Conservation (phyloP, 345 rosid genomes). For the Salix exigua region DNA sequence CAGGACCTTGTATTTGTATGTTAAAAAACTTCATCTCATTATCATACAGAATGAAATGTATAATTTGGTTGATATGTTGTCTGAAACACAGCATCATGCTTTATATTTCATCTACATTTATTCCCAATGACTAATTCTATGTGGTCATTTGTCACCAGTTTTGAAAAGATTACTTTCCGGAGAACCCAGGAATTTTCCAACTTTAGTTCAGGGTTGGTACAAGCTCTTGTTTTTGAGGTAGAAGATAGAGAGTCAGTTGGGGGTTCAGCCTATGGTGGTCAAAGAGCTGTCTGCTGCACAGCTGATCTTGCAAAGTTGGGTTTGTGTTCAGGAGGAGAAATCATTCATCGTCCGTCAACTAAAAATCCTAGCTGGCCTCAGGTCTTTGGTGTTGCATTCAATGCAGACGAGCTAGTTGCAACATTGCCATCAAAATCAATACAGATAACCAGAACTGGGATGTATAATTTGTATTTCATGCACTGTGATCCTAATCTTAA, state of each 20-base stretch:
- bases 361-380: constrained; percentile 68
- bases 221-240: constrained; percentile 75
- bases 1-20: not conserved
- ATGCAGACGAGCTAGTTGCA: constrained; percentile 41
- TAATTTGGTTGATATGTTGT: not conserved
- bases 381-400: constrained; percentile 60
- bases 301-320: constrained; percentile 87
- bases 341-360: constrained; percentile 74
- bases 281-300: constrained; percentile 91
- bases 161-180: constrained; percentile 71
- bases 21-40: not conserved
- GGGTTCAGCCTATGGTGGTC: constrained; percentile 98
- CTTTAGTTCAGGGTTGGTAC: constrained; percentile 50
- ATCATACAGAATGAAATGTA: not conserved
- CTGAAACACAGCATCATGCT: not conserved
- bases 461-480: constrained; percentile 91
- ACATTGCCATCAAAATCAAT: constrained; percentile 50
- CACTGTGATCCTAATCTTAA: constrained; percentile 71
- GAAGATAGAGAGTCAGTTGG: constrained; percentile 83
- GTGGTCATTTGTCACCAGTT: constrained; percentile 40
- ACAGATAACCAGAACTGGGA: constrained; percentile 75
- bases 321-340: constrained; percentile 65
- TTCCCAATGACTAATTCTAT: constrained; percentile 15
- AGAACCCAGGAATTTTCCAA: constrained; percentile 49
- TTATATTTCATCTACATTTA: not conserved